Evolutionary conservation across 345 rosid genomes (phyloP), one percentile per base, ranked within the genome.

Genomic region (Barbarea vulgaris): DNA sequence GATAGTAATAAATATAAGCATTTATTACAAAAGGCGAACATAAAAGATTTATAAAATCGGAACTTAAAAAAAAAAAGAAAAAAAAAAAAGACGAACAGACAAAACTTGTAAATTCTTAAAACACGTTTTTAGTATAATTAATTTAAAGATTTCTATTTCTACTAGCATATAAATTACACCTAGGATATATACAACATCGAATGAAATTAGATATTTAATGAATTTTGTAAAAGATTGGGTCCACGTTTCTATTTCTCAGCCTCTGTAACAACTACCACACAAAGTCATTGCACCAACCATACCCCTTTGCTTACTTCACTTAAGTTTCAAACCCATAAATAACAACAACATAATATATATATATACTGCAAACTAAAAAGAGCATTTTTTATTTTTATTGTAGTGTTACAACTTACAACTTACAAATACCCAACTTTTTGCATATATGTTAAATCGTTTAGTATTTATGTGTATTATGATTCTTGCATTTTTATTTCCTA

Each of bases 241-340:
- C 75, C 79, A 69, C 31, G 50, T 62, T 69, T 61, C 70, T 53
- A 76, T 76, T 52, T 70, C 18, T 34, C 48, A 70, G 24, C 44
- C 46, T 70, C 50, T 54, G 62, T 37, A 71, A 64, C 73, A 77
- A 64, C 80, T 30, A 58, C 77, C 72, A 64, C 61, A 55, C 56
- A 56, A 64, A 57, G 59, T 71, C 66, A 52, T 64, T 33, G 22
- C 77, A 71, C 72, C 81, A 77, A 77, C 81, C 67, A 57, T 65
- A 70, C 68, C 72, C 34, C 11, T 64, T 58, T 77, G 72, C 72
- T 77, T 71, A 62, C 76, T 77, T 64, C 75, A 63, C 70, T 62
- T 41, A 30, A 33, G 22, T 62, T 69, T 69, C 70, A 17, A 68
- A 69, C 48, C 74, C 75, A 59, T 59, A 30, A 57, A 21, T 27